These are phyloP conservation scores for Maudiozyma barnettii DNA, from an alignment of 805 yeast species.

Conservation along the genomic window DNA sequence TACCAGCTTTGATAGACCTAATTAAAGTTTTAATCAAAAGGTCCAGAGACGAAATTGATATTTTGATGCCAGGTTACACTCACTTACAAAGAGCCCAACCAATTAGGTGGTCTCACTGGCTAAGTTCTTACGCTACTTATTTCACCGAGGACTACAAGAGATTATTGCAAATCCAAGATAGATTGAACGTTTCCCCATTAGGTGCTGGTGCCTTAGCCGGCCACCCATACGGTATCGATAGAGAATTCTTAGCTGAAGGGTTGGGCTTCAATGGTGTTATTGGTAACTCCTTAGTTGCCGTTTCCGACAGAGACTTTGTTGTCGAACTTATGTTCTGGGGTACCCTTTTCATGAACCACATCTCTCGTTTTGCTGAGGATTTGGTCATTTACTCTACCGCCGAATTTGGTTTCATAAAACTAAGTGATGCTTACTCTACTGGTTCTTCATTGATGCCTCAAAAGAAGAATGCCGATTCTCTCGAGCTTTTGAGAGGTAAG, in stretches of 20 bases:
- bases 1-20: constrained; percentile 47
- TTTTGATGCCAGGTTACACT: constrained; percentile 97
- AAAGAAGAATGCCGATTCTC: constrained; percentile 94
- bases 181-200: constrained; percentile 83
- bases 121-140: constrained; percentile 88
- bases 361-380: constrained; percentile 91
- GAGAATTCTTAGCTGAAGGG: constrained; percentile 75
- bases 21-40: constrained; percentile 61
- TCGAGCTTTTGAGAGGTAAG: constrained; percentile 92
- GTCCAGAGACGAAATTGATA: constrained; percentile 79
- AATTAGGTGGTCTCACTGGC: constrained; percentile 99
- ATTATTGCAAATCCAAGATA: constrained; percentile 63
- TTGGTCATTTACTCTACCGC: constrained; percentile 93
- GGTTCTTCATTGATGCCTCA: constrained; percentile 99
- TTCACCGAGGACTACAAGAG: constrained; percentile 85
- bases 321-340: constrained; percentile 95
- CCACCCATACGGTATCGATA: constrained; percentile 97
- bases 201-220: constrained; percentile 99
- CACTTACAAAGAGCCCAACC: constrained; percentile 99
- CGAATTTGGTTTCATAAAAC: constrained; percentile 87
- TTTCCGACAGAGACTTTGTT: constrained; percentile 94
- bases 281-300: constrained; percentile 95
- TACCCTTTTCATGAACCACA: constrained; percentile 87
- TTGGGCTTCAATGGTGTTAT: constrained; percentile 78
- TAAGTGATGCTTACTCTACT: constrained; percentile 96